Base-by-base conservation (phyloP, 495 filamentous ascomycete species). In the Paragyromitra xinjiangensis region DNA sequence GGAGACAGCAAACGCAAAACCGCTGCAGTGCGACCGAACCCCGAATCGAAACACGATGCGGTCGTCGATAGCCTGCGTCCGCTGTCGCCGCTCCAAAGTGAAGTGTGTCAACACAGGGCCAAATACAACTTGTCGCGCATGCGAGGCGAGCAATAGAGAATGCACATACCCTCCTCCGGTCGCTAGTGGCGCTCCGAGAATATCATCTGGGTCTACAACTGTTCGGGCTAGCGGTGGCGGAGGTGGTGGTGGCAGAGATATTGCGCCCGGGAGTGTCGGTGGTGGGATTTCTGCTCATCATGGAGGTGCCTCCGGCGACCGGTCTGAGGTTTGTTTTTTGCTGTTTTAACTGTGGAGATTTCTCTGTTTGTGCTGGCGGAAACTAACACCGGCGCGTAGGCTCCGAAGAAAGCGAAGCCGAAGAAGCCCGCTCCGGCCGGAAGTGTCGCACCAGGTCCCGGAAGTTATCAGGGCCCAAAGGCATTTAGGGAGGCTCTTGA, bases 91-190 rank as follows among this genome's bases (percentile, higher is more conserved):
- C 59, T 80, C 78, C 37, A 82, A 82, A 58, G 81, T 82, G 16
- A 82, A 82, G 70, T 92, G 87, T 83, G 90, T 93, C 85, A 97
- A 97, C 84, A 87, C 86, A 80, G 92, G 92, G 64, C 89, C 90
- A 67, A 87, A 89, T 75, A 90, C 89, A 22, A 91, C 88, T 26
- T 97, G 93, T 84, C 90, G 91, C 71, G 91, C 91, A 6, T 97
- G 93, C 82, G 88, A 93, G 80, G 88, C 88, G 67, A 90, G 90
- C 55, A 91, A 91, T 56, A 88, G 93, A 81, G 89, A 93, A 68
- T 97, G 93, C 83, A 87, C 88, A 51, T 97, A 94, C 83, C 91
- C 89, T 16, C 83, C 88, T 14, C 90, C 92, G 9, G 87, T 89
- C 8, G 85, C 88, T 51, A 86, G 88, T 3, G 86, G 87, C 22